These are phyloP conservation scores for Mycosarcoma maydis DNA, from an alignment of 1,284 basidiomycete species.

Conservation along the genomic window DNA sequence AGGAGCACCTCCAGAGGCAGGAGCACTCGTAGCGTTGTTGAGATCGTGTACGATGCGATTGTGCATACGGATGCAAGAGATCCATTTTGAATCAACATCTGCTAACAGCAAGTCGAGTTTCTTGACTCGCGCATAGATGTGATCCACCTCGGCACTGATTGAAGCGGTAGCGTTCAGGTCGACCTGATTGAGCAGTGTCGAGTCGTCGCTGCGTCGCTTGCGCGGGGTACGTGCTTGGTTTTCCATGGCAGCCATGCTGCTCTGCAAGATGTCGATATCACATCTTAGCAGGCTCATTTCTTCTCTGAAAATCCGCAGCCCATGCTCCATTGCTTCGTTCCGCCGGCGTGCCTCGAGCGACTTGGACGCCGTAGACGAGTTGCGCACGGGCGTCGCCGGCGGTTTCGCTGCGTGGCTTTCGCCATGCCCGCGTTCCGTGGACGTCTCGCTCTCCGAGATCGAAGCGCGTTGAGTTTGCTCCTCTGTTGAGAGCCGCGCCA, in stretches of 20 bases:
- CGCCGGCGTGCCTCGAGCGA: conserved; percentile 29
- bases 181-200: conserved; percentile 9
- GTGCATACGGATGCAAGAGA: conserved; percentile 38
- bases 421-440: conserved; percentile 32
- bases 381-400: conserved; percentile 25
- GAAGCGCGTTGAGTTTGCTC: conserved; percentile 16
- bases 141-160: conserved; percentile 14
- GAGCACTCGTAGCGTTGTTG: conserved; percentile 3
- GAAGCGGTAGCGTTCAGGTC: conserved; percentile 22
- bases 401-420: neutral
- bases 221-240: conserved; percentile 19
- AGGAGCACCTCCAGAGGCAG: neutral
- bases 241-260: conserved; percentile 15
- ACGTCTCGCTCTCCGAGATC: conserved; percentile 34
- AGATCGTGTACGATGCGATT: conserved; percentile 38
- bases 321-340: conserved; percentile 34
- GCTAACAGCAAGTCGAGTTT: conserved; percentile 20
- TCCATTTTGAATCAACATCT: conserved; percentile 31
- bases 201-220: conserved; percentile 16
- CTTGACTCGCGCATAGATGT: conserved; percentile 16
- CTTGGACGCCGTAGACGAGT: conserved; percentile 33
- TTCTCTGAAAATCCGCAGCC: conserved; percentile 32
- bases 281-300: conserved; percentile 33
- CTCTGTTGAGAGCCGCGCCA: conserved; percentile 12
- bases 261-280: conserved; percentile 28